Conservation (phyloP, 495 filamentous ascomycete species). For the Pyronema domesticum region DNA sequence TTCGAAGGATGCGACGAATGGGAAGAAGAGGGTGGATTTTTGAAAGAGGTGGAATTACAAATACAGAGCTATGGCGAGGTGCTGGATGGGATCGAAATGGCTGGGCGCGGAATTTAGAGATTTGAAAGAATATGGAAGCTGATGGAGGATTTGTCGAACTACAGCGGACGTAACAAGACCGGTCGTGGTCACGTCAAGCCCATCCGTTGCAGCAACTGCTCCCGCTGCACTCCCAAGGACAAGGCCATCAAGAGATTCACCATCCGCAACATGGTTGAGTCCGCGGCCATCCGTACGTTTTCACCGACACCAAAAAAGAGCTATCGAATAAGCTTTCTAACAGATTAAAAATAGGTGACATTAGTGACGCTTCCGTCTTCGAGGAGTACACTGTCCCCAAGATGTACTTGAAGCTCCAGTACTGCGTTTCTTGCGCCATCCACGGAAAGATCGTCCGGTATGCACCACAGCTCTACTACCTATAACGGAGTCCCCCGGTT, state of each 20-base stretch:
- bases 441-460: conserved; percentile 99
- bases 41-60: conserved; percentile 7
- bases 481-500: too few species aligned
- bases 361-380: conserved; percentile 98
- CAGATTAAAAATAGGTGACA: conserved; percentile 58
- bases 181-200: conserved; percentile 98
- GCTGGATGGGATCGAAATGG: conserved; percentile 2
- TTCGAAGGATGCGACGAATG: not conserved
- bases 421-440: conserved; percentile 99
- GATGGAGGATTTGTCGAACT: conserved; percentile 12
- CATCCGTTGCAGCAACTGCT: conserved; percentile 99
- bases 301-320: not conserved
- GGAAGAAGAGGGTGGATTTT: not conserved
- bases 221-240: conserved; percentile 98
- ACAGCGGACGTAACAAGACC: conserved; percentile 97
- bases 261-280: conserved; percentile 99
- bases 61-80: not conserved
- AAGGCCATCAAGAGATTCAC: conserved; percentile 99
- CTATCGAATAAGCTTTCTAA: not conserved
- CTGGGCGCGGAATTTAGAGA: conserved; percentile 3
- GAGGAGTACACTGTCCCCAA: conserved; percentile 98
- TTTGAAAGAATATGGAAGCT: conserved; percentile 24
- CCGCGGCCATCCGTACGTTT: conserved; percentile 93
- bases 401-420: conserved; percentile 99
- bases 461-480: conserved; percentile 28